Base-by-base conservation (phyloP, 345 rosid species). In the Eucalyptus curtisii region DNA sequence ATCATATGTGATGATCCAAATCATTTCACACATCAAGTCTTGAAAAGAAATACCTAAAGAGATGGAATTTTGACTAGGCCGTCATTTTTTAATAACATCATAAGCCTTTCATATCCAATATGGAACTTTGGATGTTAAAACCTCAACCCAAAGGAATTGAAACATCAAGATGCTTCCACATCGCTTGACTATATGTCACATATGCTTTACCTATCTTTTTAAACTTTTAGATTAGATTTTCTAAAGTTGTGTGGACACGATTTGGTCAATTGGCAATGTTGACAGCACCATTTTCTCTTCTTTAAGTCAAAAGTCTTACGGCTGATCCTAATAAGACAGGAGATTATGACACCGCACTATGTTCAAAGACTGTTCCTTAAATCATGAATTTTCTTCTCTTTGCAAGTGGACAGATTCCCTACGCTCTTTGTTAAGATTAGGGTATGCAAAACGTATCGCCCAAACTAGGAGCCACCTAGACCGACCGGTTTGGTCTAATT, bases 251-350 rank as follows among this genome's bases (percentile, higher is more conserved):
- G 80, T 31, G 40, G 42, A 68, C 42, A 15, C 3, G 0, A 31
- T 68, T 16, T 17, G 42, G 22, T 31, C 0, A 16, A 12, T 68
- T 8, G 80, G 20, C 80, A 33, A 33, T 5, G 2, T 2, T n/a
- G n/a, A n/a, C n/a, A n/a, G n/a, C 44, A 68, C 80, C 5, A 31
- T 31, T n/a, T 66, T 59, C 14, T 8, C 42, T 33, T 8, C 40
- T 16, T 68, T 7, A 68, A 68, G 80, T 68, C 80, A 31, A 33
- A 55, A 33, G 10, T 31, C 80, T 8, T 31, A 33, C 24, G 16
- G 3, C 7, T 1, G 0, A 33, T 71, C 0, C 81, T 7, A 33
- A 37, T 20, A 33, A 10, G 81, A 10, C 25, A 5, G 8, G 45
- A 7, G 10, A 66, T 37, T 5, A 19, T 3, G 13, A 33, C 13